Percentiles rank a stretch among this genome's conserved stretches.
These are phyloP conservation scores for Neonectria punicea DNA, from an alignment of 2,329 filamentous ascomycete genomes.

Conservation along the genomic window DNA sequence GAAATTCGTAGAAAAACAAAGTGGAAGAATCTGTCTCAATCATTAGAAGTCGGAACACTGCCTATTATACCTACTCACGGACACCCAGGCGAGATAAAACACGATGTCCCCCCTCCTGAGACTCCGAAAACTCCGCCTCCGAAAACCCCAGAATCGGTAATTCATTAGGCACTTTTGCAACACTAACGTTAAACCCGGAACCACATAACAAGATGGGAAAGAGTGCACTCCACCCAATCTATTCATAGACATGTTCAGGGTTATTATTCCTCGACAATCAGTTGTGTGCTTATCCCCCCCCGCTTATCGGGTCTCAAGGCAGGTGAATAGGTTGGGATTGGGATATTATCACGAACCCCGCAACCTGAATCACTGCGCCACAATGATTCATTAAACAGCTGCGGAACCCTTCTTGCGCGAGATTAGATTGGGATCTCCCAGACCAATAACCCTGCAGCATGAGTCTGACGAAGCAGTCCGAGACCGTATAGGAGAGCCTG, in stretches of 20 bases:
- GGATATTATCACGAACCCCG: not conserved
- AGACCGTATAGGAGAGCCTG: not conserved
- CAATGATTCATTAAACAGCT: not conserved
- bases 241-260: slow-evolving; percentile 8
- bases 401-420: too few species aligned
- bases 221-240: not conserved
- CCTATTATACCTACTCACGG: slow-evolving; percentile 3
- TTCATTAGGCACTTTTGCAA: slow-evolving; percentile 13
- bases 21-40: not conserved
- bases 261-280: not conserved
- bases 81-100: not conserved
- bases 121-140: slow-evolving; percentile 16
- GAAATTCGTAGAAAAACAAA: not conserved
- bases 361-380: not conserved
- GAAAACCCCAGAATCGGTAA: not conserved
- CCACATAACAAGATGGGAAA: not conserved
- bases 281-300: not conserved
- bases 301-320: not conserved
- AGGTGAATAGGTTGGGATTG: not conserved
- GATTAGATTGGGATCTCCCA: not conserved
- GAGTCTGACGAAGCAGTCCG: not conserved
- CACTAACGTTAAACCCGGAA: not conserved
- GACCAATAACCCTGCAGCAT: not conserved
- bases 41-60: not conserved
- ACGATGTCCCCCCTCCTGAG: not conserved